Conservation (phyloP, 78 protist species). For the Dictyostelium discoideum region dicty_2.7 NC_007091.3:1802501-1803000, state of each 20-base stretch:
- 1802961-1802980: neutral
- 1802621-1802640: conserved; percentile 41
- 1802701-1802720: neutral
- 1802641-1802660: conserved; percentile 41
- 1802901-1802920: conserved; percentile 75
- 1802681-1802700: neutral
- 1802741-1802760: conserved; percentile 10
- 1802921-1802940: conserved; percentile 84
- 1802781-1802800: conserved; percentile 36
- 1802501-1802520: conserved; percentile 17
- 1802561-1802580: neutral
- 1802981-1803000: neutral
- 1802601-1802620: conserved; percentile 17
- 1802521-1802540: conserved; percentile 21
- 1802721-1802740: neutral
- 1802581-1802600: conserved; percentile 45
- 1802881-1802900: conserved; percentile 91
- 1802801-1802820: conserved; percentile 89
- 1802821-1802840: conserved; percentile 86
- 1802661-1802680: conserved; percentile 3
- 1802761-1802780: conserved; percentile 37
- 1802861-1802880: conserved; percentile 90
- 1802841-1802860: conserved; percentile 71
- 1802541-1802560: conserved; percentile 42
- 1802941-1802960: conserved; percentile 21